Evolutionary conservation across 768 basidiomycete genomes (phyloP), one percentile per base, ranked within the genome.

Genomic region (Calocybe indica): DNA sequence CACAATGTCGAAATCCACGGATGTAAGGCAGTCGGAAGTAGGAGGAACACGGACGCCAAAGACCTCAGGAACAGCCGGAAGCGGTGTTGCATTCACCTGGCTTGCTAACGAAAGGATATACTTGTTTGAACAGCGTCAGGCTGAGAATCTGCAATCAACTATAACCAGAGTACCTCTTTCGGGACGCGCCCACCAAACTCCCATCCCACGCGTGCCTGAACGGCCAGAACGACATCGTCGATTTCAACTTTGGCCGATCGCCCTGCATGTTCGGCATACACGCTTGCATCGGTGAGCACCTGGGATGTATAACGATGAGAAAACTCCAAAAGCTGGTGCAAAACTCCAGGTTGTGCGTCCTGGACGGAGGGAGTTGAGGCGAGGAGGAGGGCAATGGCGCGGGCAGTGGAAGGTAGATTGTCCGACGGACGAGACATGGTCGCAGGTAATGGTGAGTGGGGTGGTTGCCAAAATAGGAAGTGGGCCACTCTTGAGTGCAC

Each of bases 191-290:
- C 90, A 15, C 89, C 90, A 61, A 91, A 87, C 64, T 92, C 91
- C 91, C 91, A 92, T 37, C 90, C 91, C 4, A 92, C 91, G 48
- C 90, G 82, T 5, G 89, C 88, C 63, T 92, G 90, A 5, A 91
- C 83, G 2, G 89, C 88, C 36, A 92, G 72, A 3, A 79, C 76
- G 40, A 88, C 70, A 64, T 92, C 90, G 52, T 92, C 89, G 73
- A 84, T 79, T 53, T 91, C 89, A 46, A 92, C 73, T 68, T 86
- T 90, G 49, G 84, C 85, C 2, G 79, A 62, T 38, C 83, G 75
- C 10, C 87, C 86, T 13, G 86, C 90, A 60, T 92, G 90, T 55
- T 92, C 91, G 11, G 89, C 85, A 60, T 92, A 92, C 13, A 91
- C 86, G 53, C 82, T 81, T 30, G 88, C 89, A 64, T 92, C 91